These are phyloP conservation scores for Aureobasidium pullulans DNA, from an alignment of 2,329 filamentous ascomycete species.

Conservation along the genomic window DNA sequence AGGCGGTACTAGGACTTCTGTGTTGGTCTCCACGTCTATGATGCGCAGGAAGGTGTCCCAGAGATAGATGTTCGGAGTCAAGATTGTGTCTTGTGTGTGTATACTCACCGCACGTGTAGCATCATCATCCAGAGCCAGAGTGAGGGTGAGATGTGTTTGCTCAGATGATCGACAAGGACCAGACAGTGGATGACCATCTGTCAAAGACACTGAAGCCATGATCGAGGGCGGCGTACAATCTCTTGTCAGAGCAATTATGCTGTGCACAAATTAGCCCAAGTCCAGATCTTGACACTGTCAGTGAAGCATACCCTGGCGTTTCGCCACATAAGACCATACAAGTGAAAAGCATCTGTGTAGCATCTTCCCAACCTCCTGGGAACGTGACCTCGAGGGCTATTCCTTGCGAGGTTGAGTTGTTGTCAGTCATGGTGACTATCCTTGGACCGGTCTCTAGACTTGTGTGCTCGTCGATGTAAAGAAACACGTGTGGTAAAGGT, in stretches of 20 bases:
- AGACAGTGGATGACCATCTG: neutral
- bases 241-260: too few relatives aligned
- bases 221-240: neutral
- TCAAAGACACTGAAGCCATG: neutral
- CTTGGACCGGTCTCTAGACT: neutral
- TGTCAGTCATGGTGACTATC: neutral
- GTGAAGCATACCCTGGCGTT: neutral
- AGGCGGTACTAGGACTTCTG: neutral
- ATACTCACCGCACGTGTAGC: neutral
- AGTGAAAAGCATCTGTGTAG: neutral
- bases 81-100: neutral
- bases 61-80: neutral
- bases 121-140: neutral
- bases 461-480: neutral
- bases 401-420: neutral
- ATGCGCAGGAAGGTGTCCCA: neutral
- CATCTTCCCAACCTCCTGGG: neutral
- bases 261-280: too few relatives aligned
- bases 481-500: neutral
- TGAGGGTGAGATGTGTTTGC: neutral
- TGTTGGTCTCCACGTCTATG: neutral
- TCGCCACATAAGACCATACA: neutral
- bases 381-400: neutral
- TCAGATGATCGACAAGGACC: neutral
- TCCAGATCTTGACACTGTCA: too few relatives aligned